Base-by-base conservation (phyloP, 2,329 filamentous ascomycete genomes). In the Zopfia rhizophila region DNA sequence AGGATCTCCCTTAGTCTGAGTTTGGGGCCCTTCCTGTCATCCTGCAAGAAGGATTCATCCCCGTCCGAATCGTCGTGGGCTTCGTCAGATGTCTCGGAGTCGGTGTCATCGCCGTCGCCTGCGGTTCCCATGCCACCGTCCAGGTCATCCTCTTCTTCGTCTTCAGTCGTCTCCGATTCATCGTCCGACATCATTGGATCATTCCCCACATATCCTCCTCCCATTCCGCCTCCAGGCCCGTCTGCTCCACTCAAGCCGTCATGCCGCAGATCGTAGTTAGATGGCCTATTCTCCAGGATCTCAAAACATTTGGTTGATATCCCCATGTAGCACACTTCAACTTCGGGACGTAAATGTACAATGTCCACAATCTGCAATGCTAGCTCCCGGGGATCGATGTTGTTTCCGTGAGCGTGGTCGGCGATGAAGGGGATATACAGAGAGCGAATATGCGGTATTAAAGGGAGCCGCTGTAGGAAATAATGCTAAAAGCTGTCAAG, bases 301-400 rank as follows among this genome's bases (percentile, higher is more conserved):
- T 94, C 90, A 62, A 89, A 94, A 70, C 90, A 94, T 69, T 91
- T 92, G 28, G 76, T 77, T n/a, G 80, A 80, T 41, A 94, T 82
- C 13, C 87, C 90, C 58, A 93, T 81, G 63, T 92, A 93, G 68
- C 86, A 90, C 11, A 94, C 78, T 61, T 87, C 85, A 18, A 92
- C 82, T 57, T 92, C 88, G 0, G 88, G 87, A 4, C 88, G 82
- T 12, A 94, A 76, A 10, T 87, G 85, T 41, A 93, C 85, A 32
- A 92, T 89, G 65, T 93, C 88, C 22, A 91, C 80, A 33, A 93
- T 82, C 63, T 92, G 88, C 51, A 90, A 75, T 0, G 88, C 89
- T 21, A 91, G 77, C 64, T 94, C 90, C 51, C 82, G 82, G 1
- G 84, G 80, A 40, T 89, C 84, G 62, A 82, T 66, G 64, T 73